Evolutionary conservation across 345 rosid genomes (phyloP), one percentile per base, ranked within the genome.

Genomic region (Citrus glauca): DNA sequence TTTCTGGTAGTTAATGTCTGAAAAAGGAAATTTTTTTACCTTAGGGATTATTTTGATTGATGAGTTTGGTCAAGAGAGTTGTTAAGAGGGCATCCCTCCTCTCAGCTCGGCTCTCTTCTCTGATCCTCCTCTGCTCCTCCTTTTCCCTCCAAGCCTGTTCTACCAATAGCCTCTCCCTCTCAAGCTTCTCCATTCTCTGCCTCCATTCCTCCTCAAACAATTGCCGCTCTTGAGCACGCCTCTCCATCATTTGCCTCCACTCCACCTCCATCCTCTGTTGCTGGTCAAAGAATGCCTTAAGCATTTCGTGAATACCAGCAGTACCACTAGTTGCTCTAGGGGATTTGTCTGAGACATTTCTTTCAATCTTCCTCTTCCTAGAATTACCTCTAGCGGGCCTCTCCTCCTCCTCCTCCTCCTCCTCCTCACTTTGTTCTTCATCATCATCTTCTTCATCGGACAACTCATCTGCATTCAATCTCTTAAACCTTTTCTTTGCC

Each of bases 71-170:
- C 76, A 90, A 74, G 50, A 88, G 87, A 50, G 87, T 78, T 8
- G 89, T 87, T 68, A 90, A 66, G 56, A 87, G 68, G 42, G 84
- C 85, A 82, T 90, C 92, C 71, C 90, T 87, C 63, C 84, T 79
- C 82, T 90, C 87, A 33, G 89, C 90, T 61, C 90, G 85, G 76
- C 78, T 78, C 62, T 88, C 90, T 78, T 86, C 94, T 71, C 88
- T 81, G 3, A 68, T 45, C 81, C 88, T 87, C 79, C 86, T 81
- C 76, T 88, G 88, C 70, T 88, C 91, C 69, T 87, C 92, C 61
- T 78, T 87, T 81, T 90, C 92, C 82, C 85, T 82, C 90, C 90
- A 86, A 27, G 84, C 86, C 84, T 74, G 83, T 75, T 88, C 89
- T 7, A 66, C 80, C 81, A 80, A 69, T 77, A 90, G 66, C 71